A percentile compares a stretch with the other conserved stretches of the same genome.
These are phyloP conservation scores for Imleria badia DNA, from an alignment of 768 basidiomycete genomes.

Conservation along the genomic window DNA sequence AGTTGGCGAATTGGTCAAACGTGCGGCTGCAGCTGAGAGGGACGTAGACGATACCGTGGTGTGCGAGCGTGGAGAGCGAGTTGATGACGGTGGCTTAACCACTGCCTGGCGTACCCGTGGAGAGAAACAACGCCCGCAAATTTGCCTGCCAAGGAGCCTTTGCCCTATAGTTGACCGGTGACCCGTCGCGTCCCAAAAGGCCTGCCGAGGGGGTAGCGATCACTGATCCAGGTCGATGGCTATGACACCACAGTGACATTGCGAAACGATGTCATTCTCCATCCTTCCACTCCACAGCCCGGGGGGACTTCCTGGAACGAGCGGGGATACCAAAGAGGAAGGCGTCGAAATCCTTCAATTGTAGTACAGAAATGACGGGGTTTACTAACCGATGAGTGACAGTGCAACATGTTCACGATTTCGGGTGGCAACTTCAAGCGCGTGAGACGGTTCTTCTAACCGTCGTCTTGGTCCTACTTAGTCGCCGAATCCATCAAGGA, in stretches of 20 bases:
- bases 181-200: slow-evolving; percentile 80
- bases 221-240: slow-evolving; percentile 2
- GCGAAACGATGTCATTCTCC: slow-evolving; percentile 32
- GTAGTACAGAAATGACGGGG: slow-evolving; percentile 16
- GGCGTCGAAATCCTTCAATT: slow-evolving; percentile 33
- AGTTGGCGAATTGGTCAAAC: slow-evolving; percentile 42
- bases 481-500: slow-evolving; percentile 59
- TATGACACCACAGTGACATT: not conserved
- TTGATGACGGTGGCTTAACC: slow-evolving; percentile 66
- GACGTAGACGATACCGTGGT: slow-evolving; percentile 72
- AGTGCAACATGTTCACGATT: no score
- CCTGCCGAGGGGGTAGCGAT: slow-evolving; percentile 35
- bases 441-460: not conserved
- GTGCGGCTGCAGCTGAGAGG: slow-evolving; percentile 64
- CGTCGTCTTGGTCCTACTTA: slow-evolving; percentile 36
- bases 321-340: slow-evolving; percentile 45
- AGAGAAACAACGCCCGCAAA: slow-evolving; percentile 72
- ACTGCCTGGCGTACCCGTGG: slow-evolving; percentile 67
- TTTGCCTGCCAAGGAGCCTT: slow-evolving; percentile 67
- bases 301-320: slow-evolving; percentile 47
- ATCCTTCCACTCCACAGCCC: slow-evolving; percentile 71
- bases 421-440: no score
- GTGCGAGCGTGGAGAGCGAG: slow-evolving; percentile 57
- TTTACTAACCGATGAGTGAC: no score
- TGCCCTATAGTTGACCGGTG: slow-evolving; percentile 56